Conservation (phyloP, 179 eudicot genomes). For the Beta lomatogona region DNA sequence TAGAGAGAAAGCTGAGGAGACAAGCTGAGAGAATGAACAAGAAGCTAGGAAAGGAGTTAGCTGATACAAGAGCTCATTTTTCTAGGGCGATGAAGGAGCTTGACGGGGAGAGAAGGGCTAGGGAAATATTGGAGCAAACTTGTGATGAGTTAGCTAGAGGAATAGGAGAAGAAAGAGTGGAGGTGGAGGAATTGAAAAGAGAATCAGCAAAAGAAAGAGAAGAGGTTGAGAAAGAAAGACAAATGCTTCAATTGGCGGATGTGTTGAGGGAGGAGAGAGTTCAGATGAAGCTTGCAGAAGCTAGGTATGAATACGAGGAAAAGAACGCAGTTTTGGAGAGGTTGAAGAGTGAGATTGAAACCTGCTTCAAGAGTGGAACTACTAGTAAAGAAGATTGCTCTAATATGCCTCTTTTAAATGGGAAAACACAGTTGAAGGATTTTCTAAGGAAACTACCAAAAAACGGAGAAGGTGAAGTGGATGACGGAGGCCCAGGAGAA, state of each 20-base stretch:
- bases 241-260: conserved; percentile 93
- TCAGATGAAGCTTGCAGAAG: conserved; percentile 90
- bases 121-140: conserved; percentile 69
- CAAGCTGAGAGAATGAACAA: conserved; percentile 77
- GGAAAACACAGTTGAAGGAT: conserved; percentile 46
- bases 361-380: conserved; percentile 34
- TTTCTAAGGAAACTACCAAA: conserved; percentile 45
- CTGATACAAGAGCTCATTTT: conserved; percentile 48
- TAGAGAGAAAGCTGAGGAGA: conserved; percentile 64
- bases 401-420: conserved; percentile 34
- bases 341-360: conserved; percentile 62
- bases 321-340: conserved; percentile 73
- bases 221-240: conserved; percentile 81
- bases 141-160: conserved; percentile 80
- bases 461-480: conserved; percentile 30
- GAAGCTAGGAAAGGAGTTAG: conserved; percentile 68
- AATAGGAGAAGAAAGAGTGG: conserved; percentile 67
- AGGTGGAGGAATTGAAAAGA: conserved; percentile 64
- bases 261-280: conserved; percentile 84
- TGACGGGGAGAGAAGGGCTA: conserved; percentile 58
- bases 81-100: conserved; percentile 49
- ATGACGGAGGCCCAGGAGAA: conserved; percentile 21
- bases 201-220: conserved; percentile 59
- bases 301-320: conserved; percentile 80
- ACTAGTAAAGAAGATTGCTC: conserved; percentile 33